These are phyloP conservation scores for Cokeromyces recurvatus DNA, from an alignment of 371 early-diverging fungal species.

Conservation along the genomic window DNA sequence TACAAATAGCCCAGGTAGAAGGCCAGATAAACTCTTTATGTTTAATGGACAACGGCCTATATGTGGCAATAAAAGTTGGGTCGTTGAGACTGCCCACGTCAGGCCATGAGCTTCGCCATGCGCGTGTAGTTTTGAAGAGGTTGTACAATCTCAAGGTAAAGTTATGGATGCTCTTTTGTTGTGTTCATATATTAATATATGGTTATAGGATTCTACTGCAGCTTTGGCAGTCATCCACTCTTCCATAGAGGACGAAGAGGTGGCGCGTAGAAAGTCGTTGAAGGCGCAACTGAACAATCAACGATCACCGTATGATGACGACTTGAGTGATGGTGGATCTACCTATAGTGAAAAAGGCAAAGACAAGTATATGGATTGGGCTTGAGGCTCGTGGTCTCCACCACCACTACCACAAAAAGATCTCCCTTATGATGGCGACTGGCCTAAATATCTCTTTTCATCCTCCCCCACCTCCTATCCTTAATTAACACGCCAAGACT, in stretches of 20 bases:
- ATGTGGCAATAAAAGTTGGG: not conserved
- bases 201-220: too few species aligned
- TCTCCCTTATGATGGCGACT: not conserved
- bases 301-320: not conserved
- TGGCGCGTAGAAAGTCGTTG: not conserved
- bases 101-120: not conserved
- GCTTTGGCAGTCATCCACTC: too few species aligned
- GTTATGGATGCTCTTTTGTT: not conserved
- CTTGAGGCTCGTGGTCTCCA: not conserved
- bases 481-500: not conserved
- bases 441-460: conserved; percentile 1
- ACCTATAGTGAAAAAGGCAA: not conserved
- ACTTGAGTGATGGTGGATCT: not conserved
- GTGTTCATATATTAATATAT: not conserved
- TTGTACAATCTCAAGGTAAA: not conserved
- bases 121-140: not conserved
- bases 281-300: not conserved
- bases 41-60: not conserved
- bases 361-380: conserved; percentile 1
- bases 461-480: not conserved
- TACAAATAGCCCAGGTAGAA: not conserved
- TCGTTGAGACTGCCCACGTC: not conserved
- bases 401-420: not conserved
- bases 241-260: not conserved
- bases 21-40: not conserved